Conservation (phyloP, 345 rosid genomes). For the Linum usitatissimum region DNA sequence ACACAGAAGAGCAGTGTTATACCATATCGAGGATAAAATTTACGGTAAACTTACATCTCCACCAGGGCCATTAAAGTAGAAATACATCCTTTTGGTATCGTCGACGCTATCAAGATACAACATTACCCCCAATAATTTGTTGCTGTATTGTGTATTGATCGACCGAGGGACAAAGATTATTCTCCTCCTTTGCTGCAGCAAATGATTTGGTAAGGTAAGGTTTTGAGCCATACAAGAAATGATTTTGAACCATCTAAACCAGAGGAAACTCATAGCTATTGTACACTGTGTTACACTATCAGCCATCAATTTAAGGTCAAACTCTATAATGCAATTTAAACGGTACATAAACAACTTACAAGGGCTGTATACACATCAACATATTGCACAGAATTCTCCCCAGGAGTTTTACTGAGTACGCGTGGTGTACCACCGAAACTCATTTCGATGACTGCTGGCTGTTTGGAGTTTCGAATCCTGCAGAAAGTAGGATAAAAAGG, state of each 20-base stretch:
- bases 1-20: neutral
- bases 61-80: conserved; percentile 74
- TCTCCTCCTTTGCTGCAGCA: conserved; percentile 81
- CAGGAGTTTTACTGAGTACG: conserved; percentile 60
- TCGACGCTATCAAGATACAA: conserved; percentile 81
- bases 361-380: conserved; percentile 88
- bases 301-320: neutral
- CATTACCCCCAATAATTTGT: conserved; percentile 83
- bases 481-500: conserved; percentile 12
- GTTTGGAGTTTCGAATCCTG: conserved; percentile 34
- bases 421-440: conserved; percentile 79
- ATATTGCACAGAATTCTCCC: conserved; percentile 83
- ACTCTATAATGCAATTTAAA: neutral
- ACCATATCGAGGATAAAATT: conserved; percentile 5
- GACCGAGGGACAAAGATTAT: conserved; percentile 67
- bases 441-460: conserved; percentile 39
- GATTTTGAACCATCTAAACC: neutral
- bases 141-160: conserved; percentile 78
- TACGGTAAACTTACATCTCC: conserved; percentile 61
- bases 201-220: conserved; percentile 13
- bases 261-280: neutral
- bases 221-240: neutral
- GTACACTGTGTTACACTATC: neutral
- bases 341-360: conserved; percentile 32
- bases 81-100: conserved; percentile 48